A percentile compares a stretch with the other conserved stretches of the same genome.
phyloP scores from a whole-genome alignment of 495 filamentous ascomycete species.

The Ramalina intermedia region DNA sequence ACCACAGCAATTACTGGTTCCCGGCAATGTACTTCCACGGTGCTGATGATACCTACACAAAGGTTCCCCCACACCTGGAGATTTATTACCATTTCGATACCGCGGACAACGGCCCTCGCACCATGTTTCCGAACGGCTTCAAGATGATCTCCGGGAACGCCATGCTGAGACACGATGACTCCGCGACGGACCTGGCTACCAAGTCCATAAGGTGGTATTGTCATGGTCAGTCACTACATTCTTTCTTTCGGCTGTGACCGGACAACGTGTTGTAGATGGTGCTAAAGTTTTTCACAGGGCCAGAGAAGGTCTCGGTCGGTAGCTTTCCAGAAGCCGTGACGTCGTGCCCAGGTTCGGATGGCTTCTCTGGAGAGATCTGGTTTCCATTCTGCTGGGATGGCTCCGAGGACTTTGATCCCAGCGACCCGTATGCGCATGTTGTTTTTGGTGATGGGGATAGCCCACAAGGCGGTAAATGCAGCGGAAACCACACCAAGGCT shows the following conservation, averaged over 20 bases:
- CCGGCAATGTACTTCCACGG: conserved; percentile 52
- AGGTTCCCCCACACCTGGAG: conserved; percentile 37
- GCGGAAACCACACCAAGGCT: conserved; percentile 42
- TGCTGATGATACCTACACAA: conserved; percentile 49
- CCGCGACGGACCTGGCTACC: not conserved
- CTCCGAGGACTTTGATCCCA: conserved; percentile 25
- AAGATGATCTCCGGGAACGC: conserved; percentile 63
- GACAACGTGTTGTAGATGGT: conserved; percentile 20
- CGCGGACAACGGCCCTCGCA: conserved; percentile 35
- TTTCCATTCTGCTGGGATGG: conserved; percentile 34
- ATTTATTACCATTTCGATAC: conserved; percentile 56
- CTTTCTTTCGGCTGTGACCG: conserved; percentile 23
- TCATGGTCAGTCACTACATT: conserved; percentile 35
- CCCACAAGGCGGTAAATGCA: conserved; percentile 37
- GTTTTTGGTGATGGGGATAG: conserved; percentile 32
- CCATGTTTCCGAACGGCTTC: conserved; percentile 54
- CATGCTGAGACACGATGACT: conserved; percentile 17
- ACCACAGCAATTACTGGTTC: conserved; percentile 69
- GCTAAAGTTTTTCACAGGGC: not conserved
- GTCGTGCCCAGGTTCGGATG: conserved; percentile 1
- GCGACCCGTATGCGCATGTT: conserved; percentile 42
- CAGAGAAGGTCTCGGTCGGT: conserved; percentile 26
- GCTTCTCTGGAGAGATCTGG: conserved; percentile 2
- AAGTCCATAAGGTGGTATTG: conserved; percentile 10
- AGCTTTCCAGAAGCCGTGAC: conserved; percentile 1